A percentile compares a stretch with the other conserved stretches of the same genome.
These are phyloP conservation scores for Microdochium nivale DNA, from an alignment of 2,329 filamentous ascomycete species.

Conservation along the genomic window DNA sequence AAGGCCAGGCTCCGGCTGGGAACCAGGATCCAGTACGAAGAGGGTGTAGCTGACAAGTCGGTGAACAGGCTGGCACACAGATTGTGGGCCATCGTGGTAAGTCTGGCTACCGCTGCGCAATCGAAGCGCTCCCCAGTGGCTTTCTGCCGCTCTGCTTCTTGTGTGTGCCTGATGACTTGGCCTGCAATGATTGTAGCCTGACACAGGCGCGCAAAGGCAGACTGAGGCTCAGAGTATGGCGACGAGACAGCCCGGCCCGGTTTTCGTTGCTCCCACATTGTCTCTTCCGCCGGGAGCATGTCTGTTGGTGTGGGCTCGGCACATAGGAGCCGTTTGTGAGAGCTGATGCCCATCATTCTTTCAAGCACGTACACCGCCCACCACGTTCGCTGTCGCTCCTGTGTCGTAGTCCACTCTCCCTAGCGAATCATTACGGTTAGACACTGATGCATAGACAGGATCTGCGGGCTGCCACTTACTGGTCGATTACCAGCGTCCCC, in stretches of 20 bases:
- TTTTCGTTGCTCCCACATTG: conserved; percentile 30
- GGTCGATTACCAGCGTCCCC: conserved; percentile 14
- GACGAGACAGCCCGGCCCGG: conserved; percentile 23
- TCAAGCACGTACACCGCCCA: conserved; percentile 40
- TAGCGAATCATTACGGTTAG: not conserved
- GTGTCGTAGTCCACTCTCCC: conserved; percentile 31
- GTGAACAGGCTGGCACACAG: conserved; percentile 4
- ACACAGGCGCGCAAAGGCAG: conserved; percentile 41
- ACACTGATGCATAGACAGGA: not conserved
- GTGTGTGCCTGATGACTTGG: conserved; percentile 15
- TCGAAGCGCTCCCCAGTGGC: conserved; percentile 7
- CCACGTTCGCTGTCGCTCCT: conserved; percentile 37
- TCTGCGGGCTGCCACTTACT: conserved; percentile 23
- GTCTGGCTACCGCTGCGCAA: conserved; percentile 6
- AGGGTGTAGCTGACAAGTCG: conserved; percentile 4
- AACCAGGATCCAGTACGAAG: conserved; percentile 6
- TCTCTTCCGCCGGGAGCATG: conserved; percentile 27
- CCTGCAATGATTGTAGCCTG: conserved; percentile 26
- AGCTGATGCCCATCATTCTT: conserved; percentile 20
- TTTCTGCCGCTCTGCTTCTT: conserved; percentile 4
- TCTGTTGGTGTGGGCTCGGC: conserved; percentile 22
- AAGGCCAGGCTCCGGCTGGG: conserved; percentile 5
- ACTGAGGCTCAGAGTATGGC: conserved; percentile 33
- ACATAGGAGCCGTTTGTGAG: conserved; percentile 23
- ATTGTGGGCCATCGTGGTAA: conserved; percentile 8